These are phyloP conservation scores for Oryza brachyantha DNA, from an alignment of 176 grass and related monocot genomes.

Conservation along the genomic window DNA sequence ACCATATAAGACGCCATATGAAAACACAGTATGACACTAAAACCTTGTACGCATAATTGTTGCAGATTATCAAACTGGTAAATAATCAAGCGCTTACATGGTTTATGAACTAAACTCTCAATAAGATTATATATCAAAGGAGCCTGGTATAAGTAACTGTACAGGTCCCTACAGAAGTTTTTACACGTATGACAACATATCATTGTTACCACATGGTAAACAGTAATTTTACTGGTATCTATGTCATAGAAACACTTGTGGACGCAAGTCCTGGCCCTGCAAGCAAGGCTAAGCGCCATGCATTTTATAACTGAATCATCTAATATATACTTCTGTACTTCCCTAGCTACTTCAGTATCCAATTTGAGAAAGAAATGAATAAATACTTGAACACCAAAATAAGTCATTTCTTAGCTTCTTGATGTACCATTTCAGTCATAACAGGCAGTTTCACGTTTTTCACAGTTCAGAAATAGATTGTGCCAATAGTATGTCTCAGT, in stretches of 20 bases:
- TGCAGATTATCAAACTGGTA: slow-evolving; percentile 11
- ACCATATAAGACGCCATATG: background rate
- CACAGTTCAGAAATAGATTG: slow-evolving; percentile 3
- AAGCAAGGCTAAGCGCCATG: background rate
- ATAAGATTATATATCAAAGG: background rate
- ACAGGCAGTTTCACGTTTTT: slow-evolving; percentile 1
- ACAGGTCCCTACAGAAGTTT: background rate
- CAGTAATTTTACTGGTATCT: slow-evolving; percentile 5
- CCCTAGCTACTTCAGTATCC: background rate
- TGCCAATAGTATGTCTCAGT: background rate
- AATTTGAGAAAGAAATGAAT: slow-evolving; percentile 22
- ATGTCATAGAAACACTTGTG: slow-evolving; percentile 3
- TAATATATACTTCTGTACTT: background rate
- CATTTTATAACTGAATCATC: slow-evolving; percentile 8
- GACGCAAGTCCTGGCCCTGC: background rate
- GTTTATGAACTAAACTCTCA: background rate
- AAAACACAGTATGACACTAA: slow-evolving; percentile 16
- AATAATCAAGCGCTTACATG: slow-evolving; percentile 14
- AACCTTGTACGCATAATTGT: background rate
- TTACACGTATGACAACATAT: slow-evolving; percentile 2
- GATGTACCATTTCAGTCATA: background rate
- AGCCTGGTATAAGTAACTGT: background rate
- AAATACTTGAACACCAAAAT: background rate
- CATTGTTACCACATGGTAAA: slow-evolving; percentile 1
- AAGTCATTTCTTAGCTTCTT: background rate